phyloP scores from a whole-genome alignment of 1,139 yeast genomes.

The Saccharomyces hybrid region DNA sequence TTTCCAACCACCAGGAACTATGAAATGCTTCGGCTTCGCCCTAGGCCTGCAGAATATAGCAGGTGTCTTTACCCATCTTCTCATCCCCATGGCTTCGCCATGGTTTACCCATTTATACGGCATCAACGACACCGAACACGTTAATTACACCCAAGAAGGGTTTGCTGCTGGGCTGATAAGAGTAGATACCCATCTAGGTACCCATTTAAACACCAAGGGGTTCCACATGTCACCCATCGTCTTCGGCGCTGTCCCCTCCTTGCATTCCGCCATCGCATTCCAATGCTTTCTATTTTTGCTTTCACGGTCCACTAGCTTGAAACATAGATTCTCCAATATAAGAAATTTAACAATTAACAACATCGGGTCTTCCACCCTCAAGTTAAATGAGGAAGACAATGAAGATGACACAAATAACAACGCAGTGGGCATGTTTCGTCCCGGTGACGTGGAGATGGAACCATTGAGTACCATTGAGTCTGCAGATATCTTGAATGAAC shows the following conservation, averaged over 20 bases:
- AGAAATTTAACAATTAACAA: background rate
- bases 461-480: background rate
- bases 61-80: constrained; percentile 53
- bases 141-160: constrained; percentile 52
- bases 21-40: constrained; percentile 45
- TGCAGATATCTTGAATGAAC: background rate
- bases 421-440: background rate
- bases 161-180: constrained; percentile 64
- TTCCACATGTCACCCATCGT: constrained; percentile 63
- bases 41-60: constrained; percentile 53
- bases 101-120: constrained; percentile 62
- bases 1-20: constrained; percentile 57
- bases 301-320: constrained; percentile 22
- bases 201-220: constrained; percentile 54
- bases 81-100: constrained; percentile 64
- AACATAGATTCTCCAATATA: constrained; percentile 17
- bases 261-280: constrained; percentile 59
- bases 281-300: constrained; percentile 44
- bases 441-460: constrained; percentile 2
- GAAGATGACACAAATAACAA: background rate
- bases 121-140: constrained; percentile 41
- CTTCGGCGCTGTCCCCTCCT: constrained; percentile 62
- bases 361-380: background rate
- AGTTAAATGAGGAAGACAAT: constrained; percentile 4
- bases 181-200: constrained; percentile 56